Conservation (phyloP, 768 basidiomycete species). For the Gautieria morchelliformis region DNA sequence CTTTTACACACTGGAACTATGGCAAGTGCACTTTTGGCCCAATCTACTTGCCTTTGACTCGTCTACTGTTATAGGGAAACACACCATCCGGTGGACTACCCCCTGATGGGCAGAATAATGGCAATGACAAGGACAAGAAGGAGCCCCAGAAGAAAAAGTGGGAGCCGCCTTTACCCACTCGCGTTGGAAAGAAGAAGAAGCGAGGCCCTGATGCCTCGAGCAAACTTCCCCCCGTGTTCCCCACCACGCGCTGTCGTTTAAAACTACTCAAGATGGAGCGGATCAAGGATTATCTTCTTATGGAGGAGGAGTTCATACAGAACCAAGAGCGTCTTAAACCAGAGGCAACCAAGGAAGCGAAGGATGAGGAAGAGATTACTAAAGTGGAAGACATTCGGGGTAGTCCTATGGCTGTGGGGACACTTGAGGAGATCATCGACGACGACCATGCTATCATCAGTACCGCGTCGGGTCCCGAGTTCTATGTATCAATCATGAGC, state of each 20-base stretch:
- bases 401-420: slow-evolving; percentile 96
- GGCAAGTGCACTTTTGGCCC: background rate
- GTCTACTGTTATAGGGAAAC: slow-evolving; percentile 46
- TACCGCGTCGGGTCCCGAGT: slow-evolving; percentile 89
- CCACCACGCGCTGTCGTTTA: slow-evolving; percentile 90
- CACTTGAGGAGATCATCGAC: slow-evolving; percentile 95
- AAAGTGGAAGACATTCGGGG: slow-evolving; percentile 92
- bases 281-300: slow-evolving; percentile 93
- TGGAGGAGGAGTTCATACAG: slow-evolving; percentile 91
- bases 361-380: slow-evolving; percentile 89
- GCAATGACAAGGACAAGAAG: slow-evolving; percentile 37
- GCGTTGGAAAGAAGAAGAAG: slow-evolving; percentile 93
- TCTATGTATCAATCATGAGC: slow-evolving; percentile 94
- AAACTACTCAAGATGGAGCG: slow-evolving; percentile 95
- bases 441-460: slow-evolving; percentile 99
- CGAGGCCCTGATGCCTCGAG: slow-evolving; percentile 85
- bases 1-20: background rate
- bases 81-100: slow-evolving; percentile 51
- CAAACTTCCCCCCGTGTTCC: slow-evolving; percentile 87
- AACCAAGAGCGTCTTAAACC: slow-evolving; percentile 90
- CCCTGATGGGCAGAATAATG: slow-evolving; percentile 30
- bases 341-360: slow-evolving; percentile 81
- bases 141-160: slow-evolving; percentile 83
- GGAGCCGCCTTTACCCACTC: slow-evolving; percentile 96
- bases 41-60: background rate